These are phyloP conservation scores for Aurinia saxatilis DNA, from an alignment of 345 rosid genomes.

Conservation along the genomic window DNA sequence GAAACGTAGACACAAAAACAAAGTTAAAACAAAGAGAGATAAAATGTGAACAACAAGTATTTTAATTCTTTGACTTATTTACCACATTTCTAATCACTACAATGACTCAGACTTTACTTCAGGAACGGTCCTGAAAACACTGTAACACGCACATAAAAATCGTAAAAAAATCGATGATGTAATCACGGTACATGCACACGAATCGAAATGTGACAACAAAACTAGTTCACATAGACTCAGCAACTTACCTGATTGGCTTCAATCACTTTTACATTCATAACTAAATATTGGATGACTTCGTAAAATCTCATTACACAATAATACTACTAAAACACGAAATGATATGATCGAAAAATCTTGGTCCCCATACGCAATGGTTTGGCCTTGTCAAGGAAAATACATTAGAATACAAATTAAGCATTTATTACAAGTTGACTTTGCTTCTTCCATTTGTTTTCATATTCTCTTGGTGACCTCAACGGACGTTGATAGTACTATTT, in stretches of 20 bases:
- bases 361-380: constrained; percentile 14
- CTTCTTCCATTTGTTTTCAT: neutral
- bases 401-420: constrained; percentile 17
- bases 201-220: neutral
- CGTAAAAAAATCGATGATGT: neutral
- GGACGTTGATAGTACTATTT: neutral
- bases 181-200: neutral
- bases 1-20: too few species aligned
- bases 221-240: constrained; percentile 2
- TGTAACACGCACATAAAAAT: neutral
- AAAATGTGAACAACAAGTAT: too few species aligned
- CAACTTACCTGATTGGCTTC: neutral
- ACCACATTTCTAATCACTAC: too few species aligned
- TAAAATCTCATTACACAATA: neutral
- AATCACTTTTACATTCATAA: constrained; percentile 19
- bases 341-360: neutral
- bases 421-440: constrained; percentile 19
- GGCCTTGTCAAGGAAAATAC: neutral
- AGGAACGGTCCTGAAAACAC: too few species aligned
- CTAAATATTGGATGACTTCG: constrained; percentile 7
- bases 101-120: too few species aligned
- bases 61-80: too few species aligned
- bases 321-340: constrained; percentile 7
- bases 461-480: neutral
- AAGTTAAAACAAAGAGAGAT: too few species aligned